A percentile compares a stretch with the other conserved stretches of the same genome.
Evolutionary conservation across 495 filamentous ascomycete genomes (phyloP).

Genomic region (Rhypophila decipiens): DNA sequence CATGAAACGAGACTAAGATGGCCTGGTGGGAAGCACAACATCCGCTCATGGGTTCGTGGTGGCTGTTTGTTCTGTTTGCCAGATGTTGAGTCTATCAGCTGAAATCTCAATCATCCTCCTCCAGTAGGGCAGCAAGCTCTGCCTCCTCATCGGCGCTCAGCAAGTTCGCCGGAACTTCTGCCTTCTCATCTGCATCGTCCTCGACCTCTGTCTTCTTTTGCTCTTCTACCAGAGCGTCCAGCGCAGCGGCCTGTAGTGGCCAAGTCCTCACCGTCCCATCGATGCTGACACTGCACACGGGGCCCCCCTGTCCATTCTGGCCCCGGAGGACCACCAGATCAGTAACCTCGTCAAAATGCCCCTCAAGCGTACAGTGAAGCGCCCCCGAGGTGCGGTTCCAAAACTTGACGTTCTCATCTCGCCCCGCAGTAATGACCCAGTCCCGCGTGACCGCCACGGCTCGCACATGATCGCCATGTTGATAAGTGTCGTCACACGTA

Average conservation of each 20-base stretch:
- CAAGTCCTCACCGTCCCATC: slow-evolving; percentile 84
- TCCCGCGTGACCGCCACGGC: slow-evolving; percentile 66
- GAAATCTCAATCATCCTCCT: slow-evolving; percentile 47
- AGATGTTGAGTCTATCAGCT: no score
- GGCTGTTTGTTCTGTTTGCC: no score
- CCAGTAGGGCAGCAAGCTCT: slow-evolving; percentile 85
- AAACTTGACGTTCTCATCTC: slow-evolving; percentile 85
- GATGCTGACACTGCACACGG: slow-evolving; percentile 73
- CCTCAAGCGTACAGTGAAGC: slow-evolving; percentile 68
- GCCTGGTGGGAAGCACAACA: no score
- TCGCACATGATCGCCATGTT: slow-evolving; percentile 84
- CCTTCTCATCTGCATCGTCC: slow-evolving; percentile 30
- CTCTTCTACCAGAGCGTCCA: slow-evolving; percentile 53
- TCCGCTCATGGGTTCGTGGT: no score
- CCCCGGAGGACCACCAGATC: slow-evolving; percentile 59
- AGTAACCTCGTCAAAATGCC: slow-evolving; percentile 91
- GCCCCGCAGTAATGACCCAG: slow-evolving; percentile 85
- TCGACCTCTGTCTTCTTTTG: slow-evolving; percentile 41
- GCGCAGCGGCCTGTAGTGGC: slow-evolving; percentile 58
- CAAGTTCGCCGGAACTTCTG: slow-evolving; percentile 28
- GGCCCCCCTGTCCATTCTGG: slow-evolving; percentile 19
- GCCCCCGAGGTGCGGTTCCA: slow-evolving; percentile 74
- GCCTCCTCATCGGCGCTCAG: slow-evolving; percentile 78
- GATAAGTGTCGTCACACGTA: slow-evolving; percentile 61
- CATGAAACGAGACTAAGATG: no score